Base-by-base conservation (phyloP, 2,329 filamentous ascomycete genomes). In the Diplodia intermedia region DNA sequence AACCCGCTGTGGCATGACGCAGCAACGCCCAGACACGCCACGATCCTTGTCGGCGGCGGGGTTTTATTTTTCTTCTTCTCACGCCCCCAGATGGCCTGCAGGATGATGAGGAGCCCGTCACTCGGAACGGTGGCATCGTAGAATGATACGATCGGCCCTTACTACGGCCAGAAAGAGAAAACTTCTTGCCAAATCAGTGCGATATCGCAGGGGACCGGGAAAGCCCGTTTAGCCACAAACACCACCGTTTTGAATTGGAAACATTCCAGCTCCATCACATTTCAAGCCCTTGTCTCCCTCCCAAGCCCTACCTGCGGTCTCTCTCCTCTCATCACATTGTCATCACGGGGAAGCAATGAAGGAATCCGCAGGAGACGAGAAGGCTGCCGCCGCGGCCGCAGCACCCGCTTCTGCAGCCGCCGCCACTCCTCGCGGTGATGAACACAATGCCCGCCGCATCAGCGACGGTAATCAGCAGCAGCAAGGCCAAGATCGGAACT, bases 1-100 rank as follows among this genome's bases (percentile, higher is more conserved):
- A 26, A 26, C 26, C 26, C 26, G 26, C 26, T 26, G 26, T 26
- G 26, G 26, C 26, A 26, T 26, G 26, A 26, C 26, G 26, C 26
- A 26, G 26, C 26, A 26, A 26, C 31, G 31, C 54, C 15, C 9
- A n/a, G 40, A 49, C 40, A 33, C 57, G 26, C 57, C 23, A 60
- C 18, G 29, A 62, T 62, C 57, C 57, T 26, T 62, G 57, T 50
- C 40, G 29, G 23, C 40, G 50, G 57, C 57, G 40, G 29, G 54
- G 54, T 26, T 62, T 36, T 61, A 7, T 60, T 11, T 15, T 38
- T 15, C 36, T 33, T 50, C 40, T 47, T 23, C 31, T 33, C 29
- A 26, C 15, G 52, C 52, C 29, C 23, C 15, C 4, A 5, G 23
- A 47, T 47, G 57, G 57, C 57, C 36, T 62, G 57, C 57, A 62